Base-by-base conservation (phyloP, 331 rosid species). In the Arachis monticola region DNA sequence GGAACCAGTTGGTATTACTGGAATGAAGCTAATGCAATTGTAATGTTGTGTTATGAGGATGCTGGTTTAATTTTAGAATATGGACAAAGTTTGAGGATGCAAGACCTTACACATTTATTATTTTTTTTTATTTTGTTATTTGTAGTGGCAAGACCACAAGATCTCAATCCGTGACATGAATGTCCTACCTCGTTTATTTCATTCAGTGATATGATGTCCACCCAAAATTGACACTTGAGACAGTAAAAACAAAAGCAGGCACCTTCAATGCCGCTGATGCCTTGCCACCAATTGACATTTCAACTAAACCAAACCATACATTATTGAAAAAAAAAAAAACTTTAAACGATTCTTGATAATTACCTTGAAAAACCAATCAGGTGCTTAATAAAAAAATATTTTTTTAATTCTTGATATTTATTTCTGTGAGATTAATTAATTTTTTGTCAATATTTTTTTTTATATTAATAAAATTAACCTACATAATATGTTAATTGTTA, bases 171-270 rank as follows among this genome's bases (percentile, higher is more conserved):
- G 31, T 57, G 76, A 56, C 76, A 64, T 68, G 60, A 46, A 65
- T 71, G 65, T 70, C 71, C 56, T 11, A 86, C 66, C 31, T 64
- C 60, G 75, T 59, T 65, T 13, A 55, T 27, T 41, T 42, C 57
- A 53, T 64, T 10, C 2, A 55, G 66, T 45, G 70, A 63, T 42
- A 17, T 75, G 56, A 11, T 12, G 78, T 79, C 80, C 88, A 82
- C 87, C 75, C 62, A 74, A 69, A 81, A 3, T 8, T 74, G 68
- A 53, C 62, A 48, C 60, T 52, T 46, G 3, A 65, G 59, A 47
- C 67, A 53, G 67, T 59, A 63, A 11, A 47, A 27, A 5, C 73
- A 75, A 56, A 56, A 53, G 7, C 69, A 58, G 50, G 62, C 30
- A 71, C 56, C 38, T 73, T 13, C 12, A 53, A 35, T 65, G 35